Evolutionary conservation across 257 asterid species (phyloP).

Genomic region (Verbena officinalis): DNA sequence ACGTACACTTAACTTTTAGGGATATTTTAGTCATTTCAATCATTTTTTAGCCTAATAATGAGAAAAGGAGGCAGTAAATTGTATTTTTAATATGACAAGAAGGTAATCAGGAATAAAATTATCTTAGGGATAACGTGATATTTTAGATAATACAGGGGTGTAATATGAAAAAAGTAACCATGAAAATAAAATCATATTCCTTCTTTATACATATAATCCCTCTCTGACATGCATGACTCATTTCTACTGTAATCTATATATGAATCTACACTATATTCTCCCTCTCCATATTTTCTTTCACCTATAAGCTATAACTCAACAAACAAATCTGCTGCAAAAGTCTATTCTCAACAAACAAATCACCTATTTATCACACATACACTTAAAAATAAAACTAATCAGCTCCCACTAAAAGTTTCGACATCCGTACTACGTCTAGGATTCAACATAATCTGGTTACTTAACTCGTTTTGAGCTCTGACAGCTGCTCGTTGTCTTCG

Average conservation of each 20-base stretch:
- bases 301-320: not conserved
- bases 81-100: too few relatives aligned
- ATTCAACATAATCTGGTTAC: conserved; percentile 35
- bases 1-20: too few relatives aligned
- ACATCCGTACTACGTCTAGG: conserved; percentile 35
- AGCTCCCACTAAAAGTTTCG: conserved; percentile 53
- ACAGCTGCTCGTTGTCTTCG: conserved; percentile 44
- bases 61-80: too few relatives aligned
- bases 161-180: too few relatives aligned
- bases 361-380: too few relatives aligned
- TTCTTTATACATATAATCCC: not conserved
- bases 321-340: not conserved
- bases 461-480: conserved; percentile 39
- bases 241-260: not conserved
- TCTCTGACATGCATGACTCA: not conserved
- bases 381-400: too few relatives aligned
- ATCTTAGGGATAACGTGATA: too few relatives aligned
- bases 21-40: too few relatives aligned
- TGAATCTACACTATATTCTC: not conserved
- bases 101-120: too few relatives aligned
- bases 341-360: conserved; percentile 10
- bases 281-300: not conserved
- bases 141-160: too few relatives aligned
- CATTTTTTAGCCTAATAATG: too few relatives aligned
- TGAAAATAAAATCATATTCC: not conserved